phyloP scores from a whole-genome alignment of 2,329 filamentous ascomycete species.

The Fusarium verticillioides region DNA sequence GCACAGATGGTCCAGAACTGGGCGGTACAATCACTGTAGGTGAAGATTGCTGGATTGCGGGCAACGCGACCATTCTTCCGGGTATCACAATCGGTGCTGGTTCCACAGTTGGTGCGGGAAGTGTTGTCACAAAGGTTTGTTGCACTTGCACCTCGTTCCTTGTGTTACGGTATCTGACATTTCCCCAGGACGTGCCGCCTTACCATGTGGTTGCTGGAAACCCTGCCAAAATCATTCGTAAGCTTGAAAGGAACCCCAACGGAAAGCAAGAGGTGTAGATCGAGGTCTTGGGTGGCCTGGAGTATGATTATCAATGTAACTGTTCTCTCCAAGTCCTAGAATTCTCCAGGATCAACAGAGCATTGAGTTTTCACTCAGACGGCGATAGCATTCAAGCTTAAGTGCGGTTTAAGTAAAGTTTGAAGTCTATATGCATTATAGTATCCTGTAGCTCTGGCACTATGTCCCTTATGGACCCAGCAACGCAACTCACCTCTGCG shows the following conservation, averaged over 20 bases:
- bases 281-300: neutral
- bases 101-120: conserved; percentile 79
- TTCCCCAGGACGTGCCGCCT: conserved; percentile 47
- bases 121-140: conserved; percentile 78
- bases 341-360: no score
- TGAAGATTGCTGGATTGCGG: conserved; percentile 84
- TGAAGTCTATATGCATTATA: neutral
- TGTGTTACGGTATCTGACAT: neutral
- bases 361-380: no score
- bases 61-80: conserved; percentile 75
- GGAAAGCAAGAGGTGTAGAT: conserved; percentile 1
- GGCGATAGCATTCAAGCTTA: neutral
- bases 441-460: neutral
- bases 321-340: neutral
- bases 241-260: conserved; percentile 23
- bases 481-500: neutral
- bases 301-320: neutral
- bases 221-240: conserved; percentile 37
- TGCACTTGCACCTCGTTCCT: conserved; percentile 36
- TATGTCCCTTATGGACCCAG: neutral
- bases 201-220: conserved; percentile 46
- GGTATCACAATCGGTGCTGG: conserved; percentile 84
- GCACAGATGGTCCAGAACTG: conserved; percentile 77
- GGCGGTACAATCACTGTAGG: conserved; percentile 80
- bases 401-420: no score